phyloP scores from a whole-genome alignment of 805 yeast genomes.

The Blastobotrys muscicola region DNA sequence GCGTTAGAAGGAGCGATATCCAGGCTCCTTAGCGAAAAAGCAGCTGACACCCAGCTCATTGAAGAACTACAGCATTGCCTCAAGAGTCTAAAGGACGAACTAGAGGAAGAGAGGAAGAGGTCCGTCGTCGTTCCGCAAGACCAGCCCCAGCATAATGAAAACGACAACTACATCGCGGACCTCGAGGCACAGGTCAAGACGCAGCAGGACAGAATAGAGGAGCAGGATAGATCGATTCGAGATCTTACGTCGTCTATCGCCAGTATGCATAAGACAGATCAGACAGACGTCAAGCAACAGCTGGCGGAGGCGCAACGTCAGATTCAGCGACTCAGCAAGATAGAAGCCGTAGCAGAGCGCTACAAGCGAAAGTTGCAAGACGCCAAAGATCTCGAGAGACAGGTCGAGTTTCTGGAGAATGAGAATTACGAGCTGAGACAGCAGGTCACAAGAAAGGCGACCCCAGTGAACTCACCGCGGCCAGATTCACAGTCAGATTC shows the following conservation, averaged over 20 bases:
- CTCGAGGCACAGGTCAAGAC: conserved; percentile 4
- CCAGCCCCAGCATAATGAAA: background rate
- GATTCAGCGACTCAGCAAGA: conserved; percentile 1
- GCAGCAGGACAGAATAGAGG: background rate
- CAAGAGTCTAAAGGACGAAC: background rate
- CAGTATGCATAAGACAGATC: too few species aligned
- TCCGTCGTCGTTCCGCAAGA: background rate
- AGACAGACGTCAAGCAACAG: conserved; percentile 4
- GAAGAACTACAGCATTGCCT: conserved; percentile 4
- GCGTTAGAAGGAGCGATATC: conserved; percentile 10
- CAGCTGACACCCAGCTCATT: background rate
- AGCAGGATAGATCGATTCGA: conserved; percentile 4
- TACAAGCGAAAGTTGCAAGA: conserved; percentile 10
- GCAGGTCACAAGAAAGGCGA: background rate
- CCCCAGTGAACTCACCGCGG: background rate
- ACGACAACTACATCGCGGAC: background rate
- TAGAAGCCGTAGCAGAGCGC: conserved; percentile 7
- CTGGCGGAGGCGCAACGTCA: conserved; percentile 5
- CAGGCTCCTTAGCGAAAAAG: conserved; percentile 6
- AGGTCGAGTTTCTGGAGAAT: conserved; percentile 2
- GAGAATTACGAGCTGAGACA: conserved; percentile 4
- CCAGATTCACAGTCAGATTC: background rate
- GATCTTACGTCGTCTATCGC: conserved; percentile 1
- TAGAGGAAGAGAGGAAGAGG: conserved; percentile 2
- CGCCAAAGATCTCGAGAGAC: conserved; percentile 2